Evolutionary conservation across 208 protist genomes (phyloP).

Genomic region (Wallacemonas sp.): DNA sequence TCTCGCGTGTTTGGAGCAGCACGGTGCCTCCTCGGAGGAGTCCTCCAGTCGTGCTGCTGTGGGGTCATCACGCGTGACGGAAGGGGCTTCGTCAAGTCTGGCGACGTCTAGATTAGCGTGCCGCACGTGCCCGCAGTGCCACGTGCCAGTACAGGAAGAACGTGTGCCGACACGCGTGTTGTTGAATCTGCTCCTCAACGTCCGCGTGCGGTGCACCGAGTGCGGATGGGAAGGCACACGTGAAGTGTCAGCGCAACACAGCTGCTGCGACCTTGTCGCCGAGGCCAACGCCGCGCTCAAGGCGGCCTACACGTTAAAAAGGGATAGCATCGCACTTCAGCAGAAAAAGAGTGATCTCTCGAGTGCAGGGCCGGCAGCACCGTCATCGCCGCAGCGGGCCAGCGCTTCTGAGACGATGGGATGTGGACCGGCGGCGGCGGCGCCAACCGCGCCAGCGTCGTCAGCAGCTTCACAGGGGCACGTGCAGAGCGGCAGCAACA

Average conservation of each 20-base stretch:
- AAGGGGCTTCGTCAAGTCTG: too few relatives aligned
- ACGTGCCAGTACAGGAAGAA: background rate
- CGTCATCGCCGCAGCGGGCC: background rate
- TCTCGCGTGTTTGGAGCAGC: constrained; percentile 15
- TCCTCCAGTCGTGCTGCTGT: too few relatives aligned
- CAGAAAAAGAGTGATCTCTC: background rate
- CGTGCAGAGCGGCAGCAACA: too few relatives aligned
- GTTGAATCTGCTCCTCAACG: constrained; percentile 12
- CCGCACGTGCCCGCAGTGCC: constrained; percentile 30
- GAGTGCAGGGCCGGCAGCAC: background rate
- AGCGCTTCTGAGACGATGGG: too few relatives aligned
- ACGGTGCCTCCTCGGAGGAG: too few relatives aligned
- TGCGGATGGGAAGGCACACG: constrained; percentile 22
- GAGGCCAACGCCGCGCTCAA: background rate
- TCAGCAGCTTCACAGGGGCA: too few relatives aligned
- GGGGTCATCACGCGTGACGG: too few relatives aligned
- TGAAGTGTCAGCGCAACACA: constrained; percentile 9
- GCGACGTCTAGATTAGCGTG: too few relatives aligned
- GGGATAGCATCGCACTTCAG: background rate
- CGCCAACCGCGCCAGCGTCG: too few relatives aligned
- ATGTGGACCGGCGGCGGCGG: too few relatives aligned
- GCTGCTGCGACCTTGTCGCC: constrained; percentile 2
- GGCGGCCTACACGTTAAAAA: background rate
- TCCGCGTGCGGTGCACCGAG: constrained; percentile 11
- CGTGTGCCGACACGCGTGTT: constrained; percentile 27